Base-by-base conservation (phyloP, 2,329 filamentous ascomycete genomes). In the Ophioceras dolichostomum region DNA sequence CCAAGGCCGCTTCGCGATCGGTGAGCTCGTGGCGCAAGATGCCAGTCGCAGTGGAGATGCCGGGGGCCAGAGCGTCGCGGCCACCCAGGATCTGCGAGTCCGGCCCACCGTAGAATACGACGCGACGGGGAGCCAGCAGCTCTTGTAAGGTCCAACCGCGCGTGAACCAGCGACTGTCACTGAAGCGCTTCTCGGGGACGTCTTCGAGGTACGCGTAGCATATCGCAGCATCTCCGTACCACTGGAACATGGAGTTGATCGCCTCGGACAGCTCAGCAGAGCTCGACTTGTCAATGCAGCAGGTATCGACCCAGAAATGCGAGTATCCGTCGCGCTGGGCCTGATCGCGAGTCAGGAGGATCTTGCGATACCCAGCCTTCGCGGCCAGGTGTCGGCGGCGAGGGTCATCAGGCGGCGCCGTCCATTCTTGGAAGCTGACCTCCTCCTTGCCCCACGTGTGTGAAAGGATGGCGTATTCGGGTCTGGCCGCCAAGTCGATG, bases 41-140 rank as follows among this genome's bases (percentile, higher is more conserved):
- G 22, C 22, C 12, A 8, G 22, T 26, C 8, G 12, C 22, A 12
- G 22, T 12, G 22, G 22, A 26, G 7, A 26, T 26, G 8, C 12
- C 12, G 12, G 22, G 22, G 12, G 22, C 22, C 8, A 26, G 22
- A 12, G 12, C 22, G 22, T 12, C 8, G 7, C 22, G 22, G 22
- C 22, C 12, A 1, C 54, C 55, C 2, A 56, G 38, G 1, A 26
- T 34, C 0, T 20, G n/a, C 58, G 56, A 61, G 2, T 34, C 32
- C 0, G 13, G 8, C 22, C 52, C 43, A 42, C n/a, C n/a, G n/a
- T 48, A 39, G 17, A 39, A 39, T 13, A 8, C 4, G 8, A 39
- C 38, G 4, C 13, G 17, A 9, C 2, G 6, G n/a, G 37, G 32
- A 2, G 32, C 37, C 8, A 39, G 10, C 4, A 39, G 32, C 20